Base-by-base conservation (phyloP, 192 early-diverging fungal genomes). In the Podila epicladia region DNA sequence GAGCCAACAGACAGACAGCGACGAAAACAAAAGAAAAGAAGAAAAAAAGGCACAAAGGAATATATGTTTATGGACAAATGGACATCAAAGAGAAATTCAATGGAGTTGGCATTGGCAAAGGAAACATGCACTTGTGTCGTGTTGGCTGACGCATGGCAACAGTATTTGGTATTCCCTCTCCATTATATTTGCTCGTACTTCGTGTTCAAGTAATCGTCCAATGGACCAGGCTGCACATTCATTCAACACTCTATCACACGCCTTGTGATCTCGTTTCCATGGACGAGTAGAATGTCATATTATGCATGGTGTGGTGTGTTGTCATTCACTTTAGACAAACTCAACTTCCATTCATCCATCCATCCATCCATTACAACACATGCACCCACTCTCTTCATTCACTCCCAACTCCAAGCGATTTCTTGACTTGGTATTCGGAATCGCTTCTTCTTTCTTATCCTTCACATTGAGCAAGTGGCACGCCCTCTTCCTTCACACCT, bases 251-350 rank as follows among this genome's bases (percentile, higher is more conserved):
- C n/a, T n/a, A n/a, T n/a, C 35, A 6, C 41, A 45, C 15, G 41
- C 41, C 41, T 45, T 45, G 13, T 45, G 41, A 55, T 55, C n/a
- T 55, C 53, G 26, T 55, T 1, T n/a, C 53, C 53, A 55, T 55
- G 53, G 24, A 24, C 1, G 53, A 24, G 53, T 24, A 55, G 20
- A n/a, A 55, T 24, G 53, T 55, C 20, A 24, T 55, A n/a, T 24
- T 55, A 55, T 55, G 53, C 53, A 55, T 55, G 53, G 53, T 55
- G 53, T 55, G 20, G 53, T 55, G 17, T 53, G 35, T 9, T 37
- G 35, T 8, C 35, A 37, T 37, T 11, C 29, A 29, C 35, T 37
- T 37, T 37, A 37, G 9, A 37, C 35, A 37, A 37, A 55, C n/a
- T 24, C 41, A 15, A 17, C 41, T 9, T 55, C 22, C 53, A 55